Conservation (phyloP, 768 basidiomycete genomes). For the Boletus vinaceobasis region DNA sequence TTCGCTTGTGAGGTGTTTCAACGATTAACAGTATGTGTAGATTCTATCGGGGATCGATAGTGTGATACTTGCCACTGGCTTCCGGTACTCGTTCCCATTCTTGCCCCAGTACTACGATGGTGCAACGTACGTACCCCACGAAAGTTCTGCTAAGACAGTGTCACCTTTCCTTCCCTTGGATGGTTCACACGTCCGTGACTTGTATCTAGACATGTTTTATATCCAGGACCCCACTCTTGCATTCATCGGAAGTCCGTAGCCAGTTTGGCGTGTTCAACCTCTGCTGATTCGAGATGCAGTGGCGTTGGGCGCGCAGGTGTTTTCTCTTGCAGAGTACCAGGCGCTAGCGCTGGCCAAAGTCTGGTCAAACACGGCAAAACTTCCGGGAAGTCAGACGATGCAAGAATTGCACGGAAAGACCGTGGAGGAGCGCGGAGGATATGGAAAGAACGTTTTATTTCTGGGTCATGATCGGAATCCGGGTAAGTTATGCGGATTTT, state of each 20-base stretch:
- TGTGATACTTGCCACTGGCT: background rate
- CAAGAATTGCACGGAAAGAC: background rate
- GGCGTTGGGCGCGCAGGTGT: background rate
- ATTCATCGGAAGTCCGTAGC: background rate
- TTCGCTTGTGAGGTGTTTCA: background rate
- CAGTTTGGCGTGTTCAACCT: background rate
- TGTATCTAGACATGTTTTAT: background rate
- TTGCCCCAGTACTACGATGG: background rate
- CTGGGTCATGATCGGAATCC: background rate
- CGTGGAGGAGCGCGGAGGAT: background rate
- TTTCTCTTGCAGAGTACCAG: background rate
- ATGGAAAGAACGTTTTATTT: background rate
- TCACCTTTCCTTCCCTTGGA: background rate
- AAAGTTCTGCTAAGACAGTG: background rate
- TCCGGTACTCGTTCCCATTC: background rate
- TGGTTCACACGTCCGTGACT: background rate
- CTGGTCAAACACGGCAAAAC: background rate
- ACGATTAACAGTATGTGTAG: background rate
- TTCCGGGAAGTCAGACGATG: background rate
- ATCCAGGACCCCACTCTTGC: background rate
- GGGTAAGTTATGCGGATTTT: background rate
- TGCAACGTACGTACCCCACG: background rate
- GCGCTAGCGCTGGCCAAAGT: background rate
- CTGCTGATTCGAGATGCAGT: background rate
- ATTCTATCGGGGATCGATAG: background rate